Base-by-base conservation (phyloP, 1,284 basidiomycete species). In the Melampsora medusae region DNA sequence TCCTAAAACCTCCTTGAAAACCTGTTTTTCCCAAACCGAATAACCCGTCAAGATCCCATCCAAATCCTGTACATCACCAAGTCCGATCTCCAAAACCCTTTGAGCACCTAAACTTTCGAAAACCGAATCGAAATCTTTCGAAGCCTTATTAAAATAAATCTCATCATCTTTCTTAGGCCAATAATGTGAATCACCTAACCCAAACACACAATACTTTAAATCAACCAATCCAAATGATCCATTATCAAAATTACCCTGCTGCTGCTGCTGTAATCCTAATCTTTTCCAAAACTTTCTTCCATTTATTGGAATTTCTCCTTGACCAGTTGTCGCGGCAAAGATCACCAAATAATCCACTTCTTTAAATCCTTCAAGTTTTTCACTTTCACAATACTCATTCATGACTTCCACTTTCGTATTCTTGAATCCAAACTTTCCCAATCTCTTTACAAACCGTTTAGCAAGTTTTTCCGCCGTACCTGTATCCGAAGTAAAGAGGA, bases 141-240 rank as follows among this genome's bases (percentile, higher is more conserved):
- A 89, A 0, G 97, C 90, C 85, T 95, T 97, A 88, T 99, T 99
- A 87, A 97, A 99, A 84, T 94, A 99, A 81, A 93, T 91, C 38
- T 91, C 91, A 82, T 99, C 96, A 84, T 98, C 95, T 31, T 92
- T 88, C 67, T 97, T 89, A 22, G 97, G 97, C 96, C 96, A 99
- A 86, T 99, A 99, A 85, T 97, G 95, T 82, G 91, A 95, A 84
- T 99, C 96, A 79, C 96, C 96, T 90, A 99, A 91, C 69, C 87
- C 95, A 80, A 99, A 97, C 74, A 99, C 93, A 76, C 90, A 85
- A 82, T 89, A 92, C 80, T 88, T 89, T 79, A 94, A 85, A 6
- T n/a, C 6, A n/a, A n/a, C n/a, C n/a, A n/a, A n/a, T 77, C 89
- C 89, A 74, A 81, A 81, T 59, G 84, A 75, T 25, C 70, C 77